Evolutionary conservation across 1,139 yeast species (phyloP), one percentile per base, ranked within the genome.

Genomic region (Suhomyces panamericanus): DNA sequence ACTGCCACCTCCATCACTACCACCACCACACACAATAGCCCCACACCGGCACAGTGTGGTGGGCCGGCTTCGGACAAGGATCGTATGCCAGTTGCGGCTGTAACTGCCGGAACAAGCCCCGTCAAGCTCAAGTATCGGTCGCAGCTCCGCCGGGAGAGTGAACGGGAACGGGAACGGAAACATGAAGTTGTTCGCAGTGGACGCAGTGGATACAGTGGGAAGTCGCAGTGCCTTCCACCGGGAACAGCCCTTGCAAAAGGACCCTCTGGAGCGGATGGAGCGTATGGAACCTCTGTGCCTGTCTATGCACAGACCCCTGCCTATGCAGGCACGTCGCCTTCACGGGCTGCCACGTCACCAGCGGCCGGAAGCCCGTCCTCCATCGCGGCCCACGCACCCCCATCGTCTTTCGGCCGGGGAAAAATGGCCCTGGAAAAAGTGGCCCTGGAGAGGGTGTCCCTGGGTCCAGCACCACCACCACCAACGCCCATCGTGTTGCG

Each of bases 111-210:
- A 6, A 9, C 17, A 14, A 34, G 36, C 36, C 36, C 8, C 29
- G n/a, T 14, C 32, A 35, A 10, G 24, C 27, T 26, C 31, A 35
- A 35, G 38, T 35, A 35, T 26, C 38, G 38, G 22, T 35, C 38
- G 10, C 38, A 35, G 26, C 38, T 35, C 26, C 20, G 4, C 20
- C 20, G 20, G 6, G 20, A 17, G 6, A 4, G 20, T 17, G 20
- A 17, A 17, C 20, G n/a, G 5, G 17, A 3, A 17, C 17, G 17
- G 17, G 17, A 5, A 17, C 17, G 17, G 17, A 17, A 17, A 5
- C 17, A 17, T n/a, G n/a, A n/a, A n/a, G n/a, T n/a, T n/a, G n/a
- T n/a, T n/a, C n/a, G n/a, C n/a, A n/a, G n/a, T n/a, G n/a, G n/a
- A n/a, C n/a, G n/a, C n/a, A n/a, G n/a, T n/a, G n/a, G n/a, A n/a